Conservation (phyloP, 2,329 filamentous ascomycete species). For the Leptographium radiaticola region DNA sequence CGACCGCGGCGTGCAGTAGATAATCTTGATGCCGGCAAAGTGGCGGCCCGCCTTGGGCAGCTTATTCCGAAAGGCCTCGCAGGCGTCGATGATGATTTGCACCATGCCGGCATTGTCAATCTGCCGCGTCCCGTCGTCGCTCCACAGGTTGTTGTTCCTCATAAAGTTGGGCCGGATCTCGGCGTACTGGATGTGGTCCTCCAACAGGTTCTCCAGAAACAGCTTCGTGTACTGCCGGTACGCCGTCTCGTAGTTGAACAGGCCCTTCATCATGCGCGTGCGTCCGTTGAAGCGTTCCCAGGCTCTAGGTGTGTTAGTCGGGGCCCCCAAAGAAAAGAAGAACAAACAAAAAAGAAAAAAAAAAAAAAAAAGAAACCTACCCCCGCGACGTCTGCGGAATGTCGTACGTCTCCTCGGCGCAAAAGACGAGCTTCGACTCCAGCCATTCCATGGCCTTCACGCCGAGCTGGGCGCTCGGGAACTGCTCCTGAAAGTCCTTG, state of each 20-base stretch:
- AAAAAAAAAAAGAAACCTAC: slow-evolving; percentile 23
- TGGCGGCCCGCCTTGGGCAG: slow-evolving; percentile 14
- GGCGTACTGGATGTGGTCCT: slow-evolving; percentile 56
- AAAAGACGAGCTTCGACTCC: slow-evolving; percentile 46
- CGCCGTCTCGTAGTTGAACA: slow-evolving; percentile 53
- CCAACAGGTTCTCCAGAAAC: slow-evolving; percentile 47
- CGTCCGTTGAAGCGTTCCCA: slow-evolving; percentile 55
- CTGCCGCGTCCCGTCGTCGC: slow-evolving; percentile 36
- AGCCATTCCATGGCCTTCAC: slow-evolving; percentile 38
- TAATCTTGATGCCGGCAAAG: slow-evolving; percentile 55
- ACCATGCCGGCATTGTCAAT: slow-evolving; percentile 48
- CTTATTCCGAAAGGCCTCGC: slow-evolving; percentile 29
- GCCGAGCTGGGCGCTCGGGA: slow-evolving; percentile 15
- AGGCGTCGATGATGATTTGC: slow-evolving; percentile 42
- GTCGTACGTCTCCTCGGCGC: slow-evolving; percentile 45
- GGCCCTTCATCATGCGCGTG: slow-evolving; percentile 59
- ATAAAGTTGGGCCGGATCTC: slow-evolving; percentile 61
- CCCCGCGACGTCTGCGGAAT: slow-evolving; percentile 35
- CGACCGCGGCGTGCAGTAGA: slow-evolving; percentile 56
- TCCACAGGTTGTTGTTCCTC: slow-evolving; percentile 46
- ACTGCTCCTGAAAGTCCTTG: slow-evolving; percentile 25
- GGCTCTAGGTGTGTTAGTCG: slow-evolving; percentile 20
- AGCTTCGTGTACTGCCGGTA: slow-evolving; percentile 46
- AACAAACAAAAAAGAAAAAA: too few species aligned
- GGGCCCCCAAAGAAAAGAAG: too few species aligned